Conservation (phyloP, 768 basidiomycete genomes). For the Pulveroboletus frians region DNA sequence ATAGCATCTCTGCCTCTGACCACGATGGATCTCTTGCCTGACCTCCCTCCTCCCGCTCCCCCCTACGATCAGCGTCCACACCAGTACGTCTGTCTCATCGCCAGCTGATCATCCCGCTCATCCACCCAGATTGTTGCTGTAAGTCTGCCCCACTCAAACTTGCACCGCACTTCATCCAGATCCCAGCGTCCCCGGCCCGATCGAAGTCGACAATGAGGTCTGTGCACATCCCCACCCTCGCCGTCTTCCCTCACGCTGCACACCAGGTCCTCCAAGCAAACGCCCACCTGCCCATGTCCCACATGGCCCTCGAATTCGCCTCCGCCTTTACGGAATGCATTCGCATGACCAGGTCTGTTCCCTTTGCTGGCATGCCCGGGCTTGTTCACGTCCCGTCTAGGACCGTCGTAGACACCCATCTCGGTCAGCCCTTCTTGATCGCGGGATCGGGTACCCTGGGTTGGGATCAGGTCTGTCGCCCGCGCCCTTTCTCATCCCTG, state of each 20-base stretch:
- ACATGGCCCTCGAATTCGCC: conserved; percentile 85
- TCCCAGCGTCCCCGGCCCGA: conserved; percentile 56
- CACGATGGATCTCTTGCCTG: conserved; percentile 22
- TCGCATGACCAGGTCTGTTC: conserved; percentile 63
- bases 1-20: no score
- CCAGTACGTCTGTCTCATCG: conserved; percentile 35
- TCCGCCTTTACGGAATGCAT: conserved; percentile 86
- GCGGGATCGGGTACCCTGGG: conserved; percentile 94
- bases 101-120: conserved; percentile 24
- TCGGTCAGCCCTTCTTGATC: conserved; percentile 87
- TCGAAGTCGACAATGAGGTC: conserved; percentile 60
- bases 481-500: background rate
- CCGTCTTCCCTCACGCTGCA: background rate
- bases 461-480: conserved; percentile 75
- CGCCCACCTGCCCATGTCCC: conserved; percentile 86
- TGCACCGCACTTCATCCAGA: background rate
- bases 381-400: conserved; percentile 31
- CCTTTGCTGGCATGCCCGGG: background rate
- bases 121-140: conserved; percentile 47
- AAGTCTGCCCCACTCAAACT: background rate
- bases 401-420: conserved; percentile 70
- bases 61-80: conserved; percentile 30
- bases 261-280: conserved; percentile 82
- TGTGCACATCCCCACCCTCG: conserved; percentile 3
- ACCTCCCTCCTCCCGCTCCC: background rate